Conservation (phyloP, 2,329 filamentous ascomycete genomes). For the Arthroderma sp. region DNA sequence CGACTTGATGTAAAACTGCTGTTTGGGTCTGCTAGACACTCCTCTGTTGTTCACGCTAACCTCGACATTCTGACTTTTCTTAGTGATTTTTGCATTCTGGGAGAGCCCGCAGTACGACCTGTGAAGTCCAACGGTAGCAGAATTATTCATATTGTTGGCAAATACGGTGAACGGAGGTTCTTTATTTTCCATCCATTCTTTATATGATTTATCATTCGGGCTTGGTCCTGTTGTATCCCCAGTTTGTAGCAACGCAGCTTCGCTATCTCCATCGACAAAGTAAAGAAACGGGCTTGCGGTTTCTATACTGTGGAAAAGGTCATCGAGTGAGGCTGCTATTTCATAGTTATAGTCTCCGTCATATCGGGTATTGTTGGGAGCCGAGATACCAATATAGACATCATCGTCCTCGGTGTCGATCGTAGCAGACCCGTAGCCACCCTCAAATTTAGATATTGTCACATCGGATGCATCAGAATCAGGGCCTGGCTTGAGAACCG, state of each 20-base stretch:
- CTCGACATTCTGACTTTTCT: conserved; percentile 46
- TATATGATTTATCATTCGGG: conserved; percentile 35
- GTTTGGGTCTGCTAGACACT: conserved; percentile 55
- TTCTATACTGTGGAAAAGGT: conserved; percentile 54
- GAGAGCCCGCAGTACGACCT: conserved; percentile 73
- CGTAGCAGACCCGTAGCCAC: conserved; percentile 56
- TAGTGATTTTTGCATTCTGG: conserved; percentile 49
- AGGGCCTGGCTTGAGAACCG: conserved; percentile 55
- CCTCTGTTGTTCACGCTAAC: conserved; percentile 57
- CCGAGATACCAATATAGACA: conserved; percentile 64
- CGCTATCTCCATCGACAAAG: conserved; percentile 74
- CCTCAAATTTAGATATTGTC: conserved; percentile 40
- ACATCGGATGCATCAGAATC: conserved; percentile 30
- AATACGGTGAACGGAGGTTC: conserved; percentile 64
- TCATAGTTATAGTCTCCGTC: conserved; percentile 63
- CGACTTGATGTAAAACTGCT: conserved; percentile 73
- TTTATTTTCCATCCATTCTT: conserved; percentile 44
- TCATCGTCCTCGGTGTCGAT: conserved; percentile 49
- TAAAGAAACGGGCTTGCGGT: conserved; percentile 45
- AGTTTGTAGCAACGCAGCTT: conserved; percentile 66
- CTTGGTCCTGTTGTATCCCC: conserved; percentile 50
- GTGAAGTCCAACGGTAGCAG: conserved; percentile 52
- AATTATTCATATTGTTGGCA: conserved; percentile 47
- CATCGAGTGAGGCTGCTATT: conserved; percentile 69
- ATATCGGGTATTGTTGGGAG: conserved; percentile 52